phyloP scores from a whole-genome alignment of 768 basidiomycete genomes.

The Kwoniella botswanensis region DNA sequence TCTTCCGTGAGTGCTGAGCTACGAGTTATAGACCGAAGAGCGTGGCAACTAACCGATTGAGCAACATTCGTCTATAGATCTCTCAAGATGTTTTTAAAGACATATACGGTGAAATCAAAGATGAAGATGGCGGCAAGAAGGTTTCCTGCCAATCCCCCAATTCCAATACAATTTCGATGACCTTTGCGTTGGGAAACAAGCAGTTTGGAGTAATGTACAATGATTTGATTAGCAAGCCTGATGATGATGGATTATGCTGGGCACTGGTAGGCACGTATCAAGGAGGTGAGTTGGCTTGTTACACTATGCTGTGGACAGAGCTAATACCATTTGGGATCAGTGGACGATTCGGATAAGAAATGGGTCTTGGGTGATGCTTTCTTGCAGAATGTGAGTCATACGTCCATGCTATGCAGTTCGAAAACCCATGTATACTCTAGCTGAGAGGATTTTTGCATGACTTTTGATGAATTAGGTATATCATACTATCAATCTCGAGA shows the following conservation, averaged over 20 bases:
- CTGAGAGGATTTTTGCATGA: background rate
- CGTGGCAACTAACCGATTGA: background rate
- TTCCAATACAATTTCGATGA: background rate
- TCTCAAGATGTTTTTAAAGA: background rate
- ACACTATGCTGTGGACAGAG: background rate
- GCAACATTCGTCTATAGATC: background rate
- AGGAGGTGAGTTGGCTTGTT: slow-evolving; percentile 3
- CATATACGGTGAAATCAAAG: background rate
- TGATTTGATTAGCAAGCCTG: slow-evolving; percentile 5
- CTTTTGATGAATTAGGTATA: background rate
- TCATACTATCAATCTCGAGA: slow-evolving; percentile 1
- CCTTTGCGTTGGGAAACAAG: background rate
- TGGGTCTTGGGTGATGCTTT: slow-evolving; percentile 10
- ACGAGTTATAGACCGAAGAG: background rate
- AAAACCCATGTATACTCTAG: too few relatives aligned
- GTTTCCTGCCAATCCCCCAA: background rate
- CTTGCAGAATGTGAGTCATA: slow-evolving; percentile 8
- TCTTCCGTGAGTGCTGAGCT: background rate
- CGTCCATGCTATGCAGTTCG: background rate
- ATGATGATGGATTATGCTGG: slow-evolving; percentile 9
- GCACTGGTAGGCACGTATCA: slow-evolving; percentile 7
- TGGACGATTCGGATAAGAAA: slow-evolving; percentile 2
- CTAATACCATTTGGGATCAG: background rate
- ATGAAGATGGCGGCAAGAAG: slow-evolving; percentile 6
- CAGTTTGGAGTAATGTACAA: background rate